Base-by-base conservation (phyloP, 2,329 filamentous ascomycete genomes). In the Beauveria sp. region DNA sequence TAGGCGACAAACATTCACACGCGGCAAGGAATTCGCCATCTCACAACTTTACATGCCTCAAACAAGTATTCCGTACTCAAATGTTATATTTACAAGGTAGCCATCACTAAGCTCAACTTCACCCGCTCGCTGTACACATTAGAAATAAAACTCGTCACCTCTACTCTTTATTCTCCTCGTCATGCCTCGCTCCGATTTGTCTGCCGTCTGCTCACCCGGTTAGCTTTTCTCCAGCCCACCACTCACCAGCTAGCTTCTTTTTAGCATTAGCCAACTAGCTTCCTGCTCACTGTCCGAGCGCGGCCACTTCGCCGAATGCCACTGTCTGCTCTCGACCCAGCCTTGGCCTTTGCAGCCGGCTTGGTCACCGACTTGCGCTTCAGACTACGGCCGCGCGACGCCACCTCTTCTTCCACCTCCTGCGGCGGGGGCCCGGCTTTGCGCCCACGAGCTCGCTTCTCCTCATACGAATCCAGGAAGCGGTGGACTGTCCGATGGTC, bases 401-500 rank as follows among this genome's bases (percentile, higher is more conserved):
- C 38, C 42, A 66, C 63, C 12, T 69, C 65, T n/a, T 67, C 65
- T 24, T 66, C 64, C 52, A 64, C 65, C 18, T 69, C 68, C 40
- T 72, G 71, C 8, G 68, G 66, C 50, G 68, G 64, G 53, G 72
- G 62, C 1, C 69, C 67, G 12, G 66, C 67, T 65, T 74, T 76
- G 34, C 71, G 70, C 1, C 82, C 81, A 1, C 83, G 74, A 0
- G 79, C 79, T 64, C 71, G 79, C 48, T 79, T 78, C 72, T 93
- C 90, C 61, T 92, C 87, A 2, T 87, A 83, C 0, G 85, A 80
- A 26, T 86, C 83, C 6, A 97, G 76, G 69, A 96, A 97, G 0
- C 93, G 88, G 73, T 97, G 90, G 3, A 98, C 83, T 0, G 83
- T 87, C n/a, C 93, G 82, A 70, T 97, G 93, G 71, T 98, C 93